Conservation (phyloP, 2,329 filamentous ascomycete genomes). For the Coniochaeta hoffmannii region DNA sequence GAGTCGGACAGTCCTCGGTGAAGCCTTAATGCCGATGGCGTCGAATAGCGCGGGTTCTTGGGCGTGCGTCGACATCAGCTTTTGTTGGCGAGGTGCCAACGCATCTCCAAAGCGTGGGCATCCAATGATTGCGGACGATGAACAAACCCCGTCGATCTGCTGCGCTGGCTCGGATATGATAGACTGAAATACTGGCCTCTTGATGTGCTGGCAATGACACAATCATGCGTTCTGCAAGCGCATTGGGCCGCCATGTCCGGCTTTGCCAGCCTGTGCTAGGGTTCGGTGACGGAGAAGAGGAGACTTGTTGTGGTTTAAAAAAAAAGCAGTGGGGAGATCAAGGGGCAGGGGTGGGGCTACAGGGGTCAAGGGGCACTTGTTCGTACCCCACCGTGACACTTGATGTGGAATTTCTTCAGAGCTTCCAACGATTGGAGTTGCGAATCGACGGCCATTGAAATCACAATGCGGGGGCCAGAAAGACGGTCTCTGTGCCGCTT, state of each 20-base stretch:
- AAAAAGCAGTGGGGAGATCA: background rate
- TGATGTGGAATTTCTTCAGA: background rate
- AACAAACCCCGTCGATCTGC: too few relatives aligned
- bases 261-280: background rate
- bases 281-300: background rate
- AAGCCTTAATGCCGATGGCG: too few relatives aligned
- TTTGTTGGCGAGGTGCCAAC: background rate
- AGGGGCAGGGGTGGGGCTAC: background rate
- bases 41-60: too few relatives aligned
- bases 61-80: too few relatives aligned
- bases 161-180: background rate
- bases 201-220: conserved; percentile 2
- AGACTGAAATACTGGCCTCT: background rate
- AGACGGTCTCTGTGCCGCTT: background rate
- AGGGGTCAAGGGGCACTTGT: background rate
- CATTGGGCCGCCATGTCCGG: background rate
- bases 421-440: too few relatives aligned
- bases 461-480: background rate
- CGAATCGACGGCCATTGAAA: background rate
- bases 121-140: background rate
- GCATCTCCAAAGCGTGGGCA: too few relatives aligned
- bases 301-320: background rate
- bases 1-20: too few relatives aligned
- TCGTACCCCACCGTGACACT: background rate
- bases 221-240: background rate